Evolutionary conservation across 2,329 filamentous ascomycete species (phyloP), one percentile per base, ranked within the genome.

Genomic region (Hymenotorrendiella dingleyae): DNA sequence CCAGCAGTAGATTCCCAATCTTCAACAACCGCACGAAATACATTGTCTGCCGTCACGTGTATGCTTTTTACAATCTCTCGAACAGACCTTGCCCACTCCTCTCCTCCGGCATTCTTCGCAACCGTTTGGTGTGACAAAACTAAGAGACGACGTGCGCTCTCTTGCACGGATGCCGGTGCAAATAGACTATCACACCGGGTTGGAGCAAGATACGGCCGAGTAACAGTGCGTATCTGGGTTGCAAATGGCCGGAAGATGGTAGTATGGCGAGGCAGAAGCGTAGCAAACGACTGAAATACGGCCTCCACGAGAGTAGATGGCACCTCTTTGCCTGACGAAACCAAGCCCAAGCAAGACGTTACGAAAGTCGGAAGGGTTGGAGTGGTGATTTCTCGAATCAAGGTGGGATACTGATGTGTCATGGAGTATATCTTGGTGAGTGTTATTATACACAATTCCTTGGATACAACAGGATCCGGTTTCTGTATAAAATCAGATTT

Each of bases 311-410:
- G 66, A 9, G 69, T 64, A 48, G 60, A 58, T 36, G 70, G 72
- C 10, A 65, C 62, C 50, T 64, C 51, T 51, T 68, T 66, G 20
- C 62, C 64, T 2, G 68, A 62, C 3, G 54, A 90, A 69, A 60
- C 66, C 33, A 91, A 70, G 55, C 83, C 80, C 33, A 95, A 64
- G 54, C 84, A 88, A 3, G 83, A 73, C 1, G 78, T 80, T 34
- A 90, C 74, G 56, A 91, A 94, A 1, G 75, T 68, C 1, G 86
- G 80, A 16, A 96, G 68, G 3, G 80, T 86, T 3, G 88, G 88
- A 0, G 89, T 94, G 1, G 86, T 90, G 47, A 96, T 86, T 61
- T 96, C 90, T 54, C 91, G 77, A 33, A 91, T 73, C 40, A 96
- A 71, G 7, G 87, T 93, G 46, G 84, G 86, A 59, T 89, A 89